phyloP scores from a whole-genome alignment of 371 early-diverging fungal genomes.

The Syncephalastrum monosporum region DNA sequence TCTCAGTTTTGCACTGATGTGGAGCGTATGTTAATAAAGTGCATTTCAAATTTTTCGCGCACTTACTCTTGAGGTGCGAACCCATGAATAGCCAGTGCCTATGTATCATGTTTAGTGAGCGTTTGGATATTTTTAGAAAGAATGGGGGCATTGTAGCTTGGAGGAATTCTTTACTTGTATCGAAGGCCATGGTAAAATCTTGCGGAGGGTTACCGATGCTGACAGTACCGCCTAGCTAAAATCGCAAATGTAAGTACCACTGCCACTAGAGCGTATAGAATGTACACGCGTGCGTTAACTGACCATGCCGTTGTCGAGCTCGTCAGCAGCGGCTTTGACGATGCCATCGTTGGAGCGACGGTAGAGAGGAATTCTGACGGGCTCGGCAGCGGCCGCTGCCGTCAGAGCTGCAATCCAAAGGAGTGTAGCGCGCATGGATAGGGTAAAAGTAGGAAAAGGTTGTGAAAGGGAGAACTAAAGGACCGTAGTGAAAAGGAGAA shows the following conservation, averaged over 20 bases:
- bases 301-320: slow-evolving; percentile 23
- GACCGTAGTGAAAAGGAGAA: slow-evolving; percentile 1
- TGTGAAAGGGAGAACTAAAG: not conserved
- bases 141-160: not conserved
- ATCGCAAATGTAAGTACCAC: not conserved
- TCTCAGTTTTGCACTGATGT: slow-evolving; percentile 15
- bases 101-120: slow-evolving; percentile 20
- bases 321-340: slow-evolving; percentile 18
- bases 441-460: not conserved
- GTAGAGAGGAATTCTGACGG: slow-evolving; percentile 21
- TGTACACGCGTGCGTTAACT: not conserved
- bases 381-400: slow-evolving; percentile 9
- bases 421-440: slow-evolving; percentile 13
- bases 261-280: not conserved
- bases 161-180: slow-evolving; percentile 34
- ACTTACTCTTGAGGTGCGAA: slow-evolving; percentile 42
- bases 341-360: slow-evolving; percentile 17
- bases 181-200: slow-evolving; percentile 45
- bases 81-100: slow-evolving; percentile 43
- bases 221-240: slow-evolving; percentile 44
- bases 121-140: slow-evolving; percentile 2
- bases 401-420: slow-evolving; percentile 10
- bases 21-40: not conserved
- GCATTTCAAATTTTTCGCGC: not conserved
- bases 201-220: slow-evolving; percentile 43